Evolutionary conservation across 108 stramenopile species (phyloP).

Genomic region (Nitzschia sp.): DNA sequence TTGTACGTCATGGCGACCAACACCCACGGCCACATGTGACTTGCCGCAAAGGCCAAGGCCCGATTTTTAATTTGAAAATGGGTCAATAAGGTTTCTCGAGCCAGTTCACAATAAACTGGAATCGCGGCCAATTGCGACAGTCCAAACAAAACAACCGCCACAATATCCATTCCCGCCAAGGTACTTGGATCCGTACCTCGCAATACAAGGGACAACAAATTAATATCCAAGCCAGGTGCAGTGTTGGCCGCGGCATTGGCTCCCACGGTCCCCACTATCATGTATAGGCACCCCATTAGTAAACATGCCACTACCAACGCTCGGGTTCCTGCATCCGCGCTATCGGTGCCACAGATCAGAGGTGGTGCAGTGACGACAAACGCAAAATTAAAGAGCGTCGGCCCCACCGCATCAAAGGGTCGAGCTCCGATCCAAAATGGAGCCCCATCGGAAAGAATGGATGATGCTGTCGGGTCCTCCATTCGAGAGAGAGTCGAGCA

Average conservation of each 20-base stretch:
- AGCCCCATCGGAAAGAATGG: not conserved
- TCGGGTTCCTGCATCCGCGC: not conserved
- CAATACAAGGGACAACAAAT: conserved; percentile 12
- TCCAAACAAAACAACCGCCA: conserved; percentile 9
- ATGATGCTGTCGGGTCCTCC: not conserved
- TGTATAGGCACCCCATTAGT: conserved; percentile 8
- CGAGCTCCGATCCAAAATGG: not conserved
- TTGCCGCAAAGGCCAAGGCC: not conserved
- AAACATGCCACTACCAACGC: conserved; percentile 7
- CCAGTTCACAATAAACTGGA: conserved; percentile 15
- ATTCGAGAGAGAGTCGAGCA: not conserved
- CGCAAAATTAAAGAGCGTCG: conserved; percentile 14
- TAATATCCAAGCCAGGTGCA: not conserved
- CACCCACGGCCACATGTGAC: not conserved
- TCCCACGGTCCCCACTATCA: not conserved
- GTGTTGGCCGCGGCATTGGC: not conserved
- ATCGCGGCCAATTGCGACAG: conserved; percentile 15
- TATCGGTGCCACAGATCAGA: not conserved
- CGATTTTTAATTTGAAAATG: not conserved
- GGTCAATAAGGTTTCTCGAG: not conserved
- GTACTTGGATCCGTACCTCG: not conserved
- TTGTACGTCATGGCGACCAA: conserved; percentile 16
- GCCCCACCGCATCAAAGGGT: conserved; percentile 21
- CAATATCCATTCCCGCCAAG: not conserved
- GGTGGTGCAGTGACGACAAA: conserved; percentile 17